Percentiles rank a stretch among this genome's conserved stretches.
phyloP scores from a whole-genome alignment of 768 basidiomycete species.

The Infundibulicybe gibba region DNA sequence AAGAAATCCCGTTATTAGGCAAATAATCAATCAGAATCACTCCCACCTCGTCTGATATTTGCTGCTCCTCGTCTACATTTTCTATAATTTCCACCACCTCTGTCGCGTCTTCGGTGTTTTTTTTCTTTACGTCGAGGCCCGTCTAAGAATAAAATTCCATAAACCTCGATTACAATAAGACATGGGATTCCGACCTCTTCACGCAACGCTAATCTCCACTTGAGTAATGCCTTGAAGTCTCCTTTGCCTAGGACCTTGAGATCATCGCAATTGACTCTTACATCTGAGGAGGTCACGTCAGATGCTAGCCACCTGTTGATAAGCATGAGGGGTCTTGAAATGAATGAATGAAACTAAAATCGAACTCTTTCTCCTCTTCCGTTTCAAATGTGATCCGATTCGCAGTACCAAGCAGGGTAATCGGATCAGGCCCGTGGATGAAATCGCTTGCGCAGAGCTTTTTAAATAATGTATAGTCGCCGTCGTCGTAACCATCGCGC shows the following conservation, averaged over 20 bases:
- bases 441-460: constrained; percentile 68
- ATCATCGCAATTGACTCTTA: constrained; percentile 84
- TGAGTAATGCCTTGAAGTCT: constrained; percentile 91
- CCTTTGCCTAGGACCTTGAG: constrained; percentile 97
- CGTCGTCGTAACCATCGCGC: constrained; percentile 94
- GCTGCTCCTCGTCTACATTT: constrained; percentile 81
- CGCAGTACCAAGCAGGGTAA: constrained; percentile 70
- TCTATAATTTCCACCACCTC: constrained; percentile 67
- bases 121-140: constrained; percentile 80
- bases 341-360: constrained; percentile 5
- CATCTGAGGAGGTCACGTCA: constrained; percentile 71
- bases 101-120: constrained; percentile 68
- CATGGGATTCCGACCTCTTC: constrained; percentile 59
- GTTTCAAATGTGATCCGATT: constrained; percentile 77
- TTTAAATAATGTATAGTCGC: constrained; percentile 88
- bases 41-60: constrained; percentile 83
- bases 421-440: constrained; percentile 65
- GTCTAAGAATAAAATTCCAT: constrained; percentile 39
- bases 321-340: constrained; percentile 1
- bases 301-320: constrained; percentile 65
- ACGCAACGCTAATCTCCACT: constrained; percentile 85
- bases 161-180: background rate
- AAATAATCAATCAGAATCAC: background rate
- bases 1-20: constrained; percentile 5
- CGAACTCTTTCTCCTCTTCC: constrained; percentile 83